Conservation (phyloP, 768 basidiomycete species). For the Tricholoma terreum region DNA sequence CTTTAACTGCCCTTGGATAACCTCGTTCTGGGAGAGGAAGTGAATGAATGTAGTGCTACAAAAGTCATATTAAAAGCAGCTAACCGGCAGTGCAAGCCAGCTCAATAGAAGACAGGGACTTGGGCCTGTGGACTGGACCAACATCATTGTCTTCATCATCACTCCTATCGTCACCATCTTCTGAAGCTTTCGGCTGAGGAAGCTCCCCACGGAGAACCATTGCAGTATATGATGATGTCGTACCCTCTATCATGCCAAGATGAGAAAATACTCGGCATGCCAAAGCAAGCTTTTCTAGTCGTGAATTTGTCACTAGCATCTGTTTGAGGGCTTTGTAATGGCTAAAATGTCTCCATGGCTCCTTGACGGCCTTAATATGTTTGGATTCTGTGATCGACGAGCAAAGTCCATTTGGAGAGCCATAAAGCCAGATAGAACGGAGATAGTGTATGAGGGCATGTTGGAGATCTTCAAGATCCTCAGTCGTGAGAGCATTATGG, state of each 20-base stretch:
- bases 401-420: slow-evolving; percentile 22
- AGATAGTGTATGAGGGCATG: slow-evolving; percentile 20
- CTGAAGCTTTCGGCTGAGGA: no score
- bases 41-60: no score
- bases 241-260: no score
- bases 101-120: not conserved
- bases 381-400: not conserved
- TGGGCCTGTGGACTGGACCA: not conserved
- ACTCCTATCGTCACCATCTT: not conserved
- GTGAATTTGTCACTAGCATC: not conserved
- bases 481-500: not conserved
- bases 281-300: not conserved
- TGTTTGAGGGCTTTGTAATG: not conserved
- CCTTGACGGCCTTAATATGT: slow-evolving; percentile 11
- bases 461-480: no score
- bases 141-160: not conserved
- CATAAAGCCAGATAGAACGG: slow-evolving; percentile 14
- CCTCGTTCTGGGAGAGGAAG: no score
- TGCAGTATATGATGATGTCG: not conserved
- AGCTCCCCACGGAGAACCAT: no score
- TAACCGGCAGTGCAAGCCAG: no score
- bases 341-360: not conserved
- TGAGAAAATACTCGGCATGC: not conserved
- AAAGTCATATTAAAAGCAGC: no score
- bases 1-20: no score